Evolutionary conservation across 345 rosid species (phyloP), one percentile per base, ranked within the genome.

Genomic region (Eucalyptus curtisii): DNA sequence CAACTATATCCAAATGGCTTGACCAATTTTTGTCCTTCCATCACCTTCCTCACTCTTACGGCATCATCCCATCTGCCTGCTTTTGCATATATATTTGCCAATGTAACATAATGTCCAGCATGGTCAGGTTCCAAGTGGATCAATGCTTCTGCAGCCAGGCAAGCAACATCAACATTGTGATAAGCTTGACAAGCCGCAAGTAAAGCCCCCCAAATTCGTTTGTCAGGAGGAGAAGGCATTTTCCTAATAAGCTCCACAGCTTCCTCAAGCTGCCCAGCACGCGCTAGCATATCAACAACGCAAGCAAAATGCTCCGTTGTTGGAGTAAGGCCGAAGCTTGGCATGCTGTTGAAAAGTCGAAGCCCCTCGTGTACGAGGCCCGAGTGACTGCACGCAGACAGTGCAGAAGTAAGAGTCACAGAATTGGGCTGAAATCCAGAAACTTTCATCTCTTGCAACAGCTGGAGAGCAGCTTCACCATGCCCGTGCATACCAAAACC

Each of bases 11-110:
- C 94, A 10, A 88, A 86, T 61, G 90, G 92, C 90, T 92, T 92
- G 37, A 84, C 52, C 88, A 90, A 66, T 49, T 91, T 90, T 86
- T 42, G 57, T 40, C 89, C 89, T 89, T 91, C 91, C 91, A 92
- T 91, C 87, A 90, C 79, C 86, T 88, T 93, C 87, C 92, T 90
- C 55, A 89, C 92, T 89, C 80, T 86, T 13, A 80, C 89, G 44
- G 90, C 92, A 66, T 92, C 94, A 10, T 91, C 89, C 92, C 93
- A 93, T 88, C 91, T 91, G 81, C 93, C 92, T 27, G 89, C 92
- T 87, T 90, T 88, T 6, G 94, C 92, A 85, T 90, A 90, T 79
- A 92, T 89, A 89, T 91, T 93, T 31, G 92, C 92, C 22, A 91
- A 87, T 7, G 93, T 91, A 25, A 92, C 90, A 71, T 87, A 90